phyloP scores from a whole-genome alignment of 208 protist species.

The Endotrypanum monterogeii region DNA sequence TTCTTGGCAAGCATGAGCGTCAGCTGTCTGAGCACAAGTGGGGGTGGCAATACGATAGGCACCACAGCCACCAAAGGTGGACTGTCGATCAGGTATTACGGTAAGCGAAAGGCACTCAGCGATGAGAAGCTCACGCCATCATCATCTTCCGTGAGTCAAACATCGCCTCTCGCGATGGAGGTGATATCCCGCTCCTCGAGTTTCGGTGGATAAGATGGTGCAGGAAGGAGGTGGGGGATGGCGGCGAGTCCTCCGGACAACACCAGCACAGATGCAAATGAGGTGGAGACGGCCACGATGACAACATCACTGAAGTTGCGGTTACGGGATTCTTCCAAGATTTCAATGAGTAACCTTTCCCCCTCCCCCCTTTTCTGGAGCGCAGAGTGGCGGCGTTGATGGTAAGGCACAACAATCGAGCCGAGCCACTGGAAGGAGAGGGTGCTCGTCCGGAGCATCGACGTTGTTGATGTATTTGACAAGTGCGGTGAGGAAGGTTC shows the following conservation, averaged over 20 bases:
- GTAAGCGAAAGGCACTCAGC: constrained; percentile 11
- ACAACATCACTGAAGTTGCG: neutral
- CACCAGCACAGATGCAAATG: neutral
- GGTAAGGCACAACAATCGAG: too few relatives aligned
- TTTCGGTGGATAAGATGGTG: neutral
- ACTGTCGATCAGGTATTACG: constrained; percentile 5
- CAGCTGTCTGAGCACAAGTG: neutral
- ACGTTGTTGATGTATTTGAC: too few relatives aligned
- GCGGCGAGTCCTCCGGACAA: neutral
- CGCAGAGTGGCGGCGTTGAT: too few relatives aligned
- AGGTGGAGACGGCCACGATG: neutral
- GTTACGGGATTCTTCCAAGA: neutral
- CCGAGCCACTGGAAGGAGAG: too few relatives aligned
- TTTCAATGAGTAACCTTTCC: neutral
- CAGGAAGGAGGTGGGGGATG: too few relatives aligned
- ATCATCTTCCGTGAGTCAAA: neutral
- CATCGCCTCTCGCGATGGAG: neutral
- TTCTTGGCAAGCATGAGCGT: constrained; percentile 3
- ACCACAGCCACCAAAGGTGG: constrained; percentile 6
- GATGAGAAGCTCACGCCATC: neutral
- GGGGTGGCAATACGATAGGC: neutral
- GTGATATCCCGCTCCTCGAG: constrained; percentile 8
- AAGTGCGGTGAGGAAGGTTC: too few relatives aligned
- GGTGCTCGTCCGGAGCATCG: too few relatives aligned
- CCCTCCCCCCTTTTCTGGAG: too few relatives aligned